Conservation (phyloP, 2,329 filamentous ascomycete genomes). For the Gnomoniopsis sp. region DNA sequence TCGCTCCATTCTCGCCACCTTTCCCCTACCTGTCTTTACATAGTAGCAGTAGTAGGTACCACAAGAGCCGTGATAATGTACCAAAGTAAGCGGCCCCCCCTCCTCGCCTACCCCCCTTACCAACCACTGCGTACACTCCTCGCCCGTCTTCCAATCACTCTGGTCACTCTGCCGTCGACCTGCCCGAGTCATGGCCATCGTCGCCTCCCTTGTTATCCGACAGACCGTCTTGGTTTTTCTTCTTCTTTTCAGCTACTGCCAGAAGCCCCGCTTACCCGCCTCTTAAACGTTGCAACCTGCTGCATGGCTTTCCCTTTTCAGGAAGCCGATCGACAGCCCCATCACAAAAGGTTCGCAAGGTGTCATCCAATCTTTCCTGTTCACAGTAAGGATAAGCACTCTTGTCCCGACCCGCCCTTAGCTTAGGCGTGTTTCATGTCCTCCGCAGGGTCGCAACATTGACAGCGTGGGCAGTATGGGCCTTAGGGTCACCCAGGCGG, state of each 20-base stretch:
- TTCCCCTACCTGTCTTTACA: background rate
- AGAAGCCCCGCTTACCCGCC: background rate
- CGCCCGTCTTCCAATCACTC: no score
- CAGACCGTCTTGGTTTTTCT: no score
- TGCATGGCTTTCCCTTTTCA: conserved; percentile 3
- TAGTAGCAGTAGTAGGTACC: background rate
- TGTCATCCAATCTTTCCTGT: conserved; percentile 3
- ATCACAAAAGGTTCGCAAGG: background rate
- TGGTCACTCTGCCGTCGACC: no score
- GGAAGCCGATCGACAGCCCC: conserved; percentile 11
- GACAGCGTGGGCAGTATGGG: background rate
- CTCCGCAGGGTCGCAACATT: background rate
- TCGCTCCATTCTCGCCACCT: background rate
- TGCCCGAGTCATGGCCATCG: no score
- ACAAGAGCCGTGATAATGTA: no score
- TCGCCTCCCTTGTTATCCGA: no score
- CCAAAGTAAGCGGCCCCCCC: no score
- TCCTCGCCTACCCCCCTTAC: no score
- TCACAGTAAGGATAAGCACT: conserved; percentile 4
- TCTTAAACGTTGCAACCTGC: conserved; percentile 1
- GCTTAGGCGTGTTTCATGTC: background rate
- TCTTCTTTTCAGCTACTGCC: no score
- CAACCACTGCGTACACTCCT: no score
- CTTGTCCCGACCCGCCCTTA: conserved; percentile 1
- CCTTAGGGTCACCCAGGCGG: no score